A percentile compares a stretch with the other conserved stretches of the same genome.
Evolutionary conservation across 1,284 basidiomycete genomes (phyloP).

Genomic region (Pseudozyma hubeiensis): DNA sequence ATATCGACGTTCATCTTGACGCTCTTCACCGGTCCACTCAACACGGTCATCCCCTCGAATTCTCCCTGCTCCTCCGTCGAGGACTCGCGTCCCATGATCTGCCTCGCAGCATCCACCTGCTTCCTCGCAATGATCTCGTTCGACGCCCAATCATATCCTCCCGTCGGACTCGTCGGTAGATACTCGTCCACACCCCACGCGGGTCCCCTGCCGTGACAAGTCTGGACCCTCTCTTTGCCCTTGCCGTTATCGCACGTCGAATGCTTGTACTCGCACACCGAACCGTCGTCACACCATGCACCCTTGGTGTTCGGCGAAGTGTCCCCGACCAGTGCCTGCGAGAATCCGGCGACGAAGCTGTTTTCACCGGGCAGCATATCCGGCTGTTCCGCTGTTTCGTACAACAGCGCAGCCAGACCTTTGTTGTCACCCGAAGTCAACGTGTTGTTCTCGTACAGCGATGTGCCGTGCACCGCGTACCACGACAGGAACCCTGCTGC

Average conservation of each 20-base stretch:
- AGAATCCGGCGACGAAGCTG: slow-evolving; percentile 58
- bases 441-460: slow-evolving; percentile 63
- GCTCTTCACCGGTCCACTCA: slow-evolving; percentile 40
- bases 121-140: slow-evolving; percentile 60
- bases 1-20: slow-evolving; percentile 71
- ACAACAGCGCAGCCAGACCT: slow-evolving; percentile 58
- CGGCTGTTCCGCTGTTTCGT: slow-evolving; percentile 50
- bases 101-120: slow-evolving; percentile 54
- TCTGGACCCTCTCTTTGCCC: slow-evolving; percentile 52
- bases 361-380: slow-evolving; percentile 51
- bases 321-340: slow-evolving; percentile 58
- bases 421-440: slow-evolving; percentile 62
- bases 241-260: slow-evolving; percentile 53
- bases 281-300: slow-evolving; percentile 57
- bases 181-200: slow-evolving; percentile 49
- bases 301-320: slow-evolving; percentile 62
- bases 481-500: slow-evolving; percentile 71
- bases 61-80: slow-evolving; percentile 11
- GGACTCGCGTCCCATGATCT: slow-evolving; percentile 33
- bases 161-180: slow-evolving; percentile 47
- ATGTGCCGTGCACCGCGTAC: slow-evolving; percentile 79
- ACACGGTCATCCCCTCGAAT: slow-evolving; percentile 25
- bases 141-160: slow-evolving; percentile 54
- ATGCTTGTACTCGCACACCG: slow-evolving; percentile 56
- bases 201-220: slow-evolving; percentile 57